Percentiles rank a stretch among this genome's conserved stretches.
Evolutionary conservation across 208 protist genomes (phyloP).

Genomic region (Trypanosoma boissoni): DNA sequence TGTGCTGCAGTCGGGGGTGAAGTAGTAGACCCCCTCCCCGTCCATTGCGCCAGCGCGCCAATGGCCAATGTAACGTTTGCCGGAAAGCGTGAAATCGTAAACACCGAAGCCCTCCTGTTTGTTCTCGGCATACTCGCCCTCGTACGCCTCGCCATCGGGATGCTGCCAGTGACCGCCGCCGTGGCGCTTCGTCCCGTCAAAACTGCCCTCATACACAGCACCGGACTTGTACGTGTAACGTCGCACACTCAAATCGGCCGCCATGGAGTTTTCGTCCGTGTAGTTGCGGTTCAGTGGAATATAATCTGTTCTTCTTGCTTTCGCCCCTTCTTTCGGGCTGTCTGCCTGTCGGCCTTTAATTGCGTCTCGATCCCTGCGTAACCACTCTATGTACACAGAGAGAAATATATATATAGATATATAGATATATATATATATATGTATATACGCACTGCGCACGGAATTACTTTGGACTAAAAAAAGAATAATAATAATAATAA

Average conservation of each 20-base stretch:
- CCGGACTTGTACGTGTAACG: constrained; percentile 85
- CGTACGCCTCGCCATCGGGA: constrained; percentile 78
- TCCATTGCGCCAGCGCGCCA: constrained; percentile 79
- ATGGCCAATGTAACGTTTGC: constrained; percentile 81
- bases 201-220: constrained; percentile 85
- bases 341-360: no score
- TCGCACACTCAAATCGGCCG: background rate
- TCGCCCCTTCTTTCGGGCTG: no score
- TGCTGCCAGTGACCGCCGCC: constrained; percentile 79
- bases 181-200: constrained; percentile 67
- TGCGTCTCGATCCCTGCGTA: no score
- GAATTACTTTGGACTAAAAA: background rate
- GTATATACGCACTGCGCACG: background rate
- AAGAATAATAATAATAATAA: constrained; percentile 8
- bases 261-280: background rate
- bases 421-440: constrained; percentile 40
- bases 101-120: constrained; percentile 82
- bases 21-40: constrained; percentile 84
- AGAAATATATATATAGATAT: constrained; percentile 1
- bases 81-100: constrained; percentile 65
- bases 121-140: constrained; percentile 87
- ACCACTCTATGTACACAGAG: no score
- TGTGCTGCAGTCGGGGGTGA: constrained; percentile 49
- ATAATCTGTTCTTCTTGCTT: no score
- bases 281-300: no score